phyloP scores from a whole-genome alignment of 1,284 basidiomycete genomes.

The Porogramme epimiltina region DNA sequence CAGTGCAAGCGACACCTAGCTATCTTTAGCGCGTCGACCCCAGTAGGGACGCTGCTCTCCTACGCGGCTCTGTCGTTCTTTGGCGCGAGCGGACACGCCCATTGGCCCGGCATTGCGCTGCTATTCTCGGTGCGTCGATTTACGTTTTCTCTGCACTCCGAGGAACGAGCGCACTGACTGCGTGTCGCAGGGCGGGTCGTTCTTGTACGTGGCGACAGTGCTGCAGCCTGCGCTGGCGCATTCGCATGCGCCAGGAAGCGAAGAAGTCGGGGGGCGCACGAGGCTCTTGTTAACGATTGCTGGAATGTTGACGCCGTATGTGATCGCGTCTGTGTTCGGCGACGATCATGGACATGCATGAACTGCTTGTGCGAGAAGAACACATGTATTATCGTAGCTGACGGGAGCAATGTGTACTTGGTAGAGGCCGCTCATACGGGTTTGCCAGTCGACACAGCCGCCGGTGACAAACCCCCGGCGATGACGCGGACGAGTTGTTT shows the following conservation, averaged over 20 bases:
- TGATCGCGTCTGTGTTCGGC: conserved; percentile 10
- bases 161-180: neutral
- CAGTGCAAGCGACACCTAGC: conserved; percentile 76
- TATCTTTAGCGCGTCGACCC: conserved; percentile 82
- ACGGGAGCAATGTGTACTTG: no score
- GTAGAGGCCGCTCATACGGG: no score
- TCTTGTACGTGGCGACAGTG: conserved; percentile 93
- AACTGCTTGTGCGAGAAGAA: no score
- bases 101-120: conserved; percentile 75
- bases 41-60: conserved; percentile 71
- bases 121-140: conserved; percentile 69
- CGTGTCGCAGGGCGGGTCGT: conserved; percentile 79
- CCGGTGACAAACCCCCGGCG: no score
- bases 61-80: conserved; percentile 62
- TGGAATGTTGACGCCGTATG: conserved; percentile 18
- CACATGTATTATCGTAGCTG: no score
- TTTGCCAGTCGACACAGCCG: no score
- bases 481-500: no score
- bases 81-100: conserved; percentile 37
- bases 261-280: conserved; percentile 31
- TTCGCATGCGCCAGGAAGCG: conserved; percentile 37
- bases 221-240: conserved; percentile 70
- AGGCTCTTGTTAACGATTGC: conserved; percentile 12
- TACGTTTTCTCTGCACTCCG: neutral
- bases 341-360: conserved; percentile 14